Base-by-base conservation (phyloP, 1,284 basidiomycete species). In the Rhodotorula mucilaginosa region DNA sequence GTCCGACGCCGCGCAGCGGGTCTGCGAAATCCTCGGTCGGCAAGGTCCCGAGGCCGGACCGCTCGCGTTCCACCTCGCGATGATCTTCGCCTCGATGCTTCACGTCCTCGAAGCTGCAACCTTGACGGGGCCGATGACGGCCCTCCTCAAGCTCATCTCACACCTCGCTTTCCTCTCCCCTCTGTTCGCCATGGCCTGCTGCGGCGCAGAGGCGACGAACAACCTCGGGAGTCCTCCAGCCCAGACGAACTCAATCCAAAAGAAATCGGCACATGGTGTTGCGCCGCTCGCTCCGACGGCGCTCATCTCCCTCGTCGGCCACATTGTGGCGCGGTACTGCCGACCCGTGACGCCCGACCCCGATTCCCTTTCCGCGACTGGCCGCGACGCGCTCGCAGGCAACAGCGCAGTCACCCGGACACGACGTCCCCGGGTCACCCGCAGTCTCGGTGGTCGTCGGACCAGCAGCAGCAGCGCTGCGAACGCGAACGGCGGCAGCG, bases 81-180 rank as follows among this genome's bases (percentile, higher is more conserved):
- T 15, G 13, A 48, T 54, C 1, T 58, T 73, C 60, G 34, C 66
- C 10, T 16, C 39, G 5, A 67, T 75, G 15, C 46, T 68, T 15
- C 13, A 23, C n/a, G 29, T 68, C 1, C 71, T 75, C 47, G 67
- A 75, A 1, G 23, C 56, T 1, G 71, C 69, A 2, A 63, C 67
- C 23, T 56, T 75, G 31, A 19, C 67, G 2, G 68, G 70, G 7
- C 65, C 74, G 18, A 56, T 75, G 29, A 73, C 69, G 18, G 64
- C 65, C 8, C 67, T 73, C 26, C 51, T 75, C 23, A 46, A 54
- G 8, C 63, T 75, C 19, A 2, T 73, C 18, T 52, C 59, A 46
- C 46, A 64, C 21, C 71, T 75, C 56, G 58, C 69, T 19, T 70
- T 71, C 56, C 60, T 71, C 51, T 73, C 67, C 31, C 71, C 69